Base-by-base conservation (phyloP, 495 filamentous ascomycete genomes). In the Stereocaulon alpinum region DNA sequence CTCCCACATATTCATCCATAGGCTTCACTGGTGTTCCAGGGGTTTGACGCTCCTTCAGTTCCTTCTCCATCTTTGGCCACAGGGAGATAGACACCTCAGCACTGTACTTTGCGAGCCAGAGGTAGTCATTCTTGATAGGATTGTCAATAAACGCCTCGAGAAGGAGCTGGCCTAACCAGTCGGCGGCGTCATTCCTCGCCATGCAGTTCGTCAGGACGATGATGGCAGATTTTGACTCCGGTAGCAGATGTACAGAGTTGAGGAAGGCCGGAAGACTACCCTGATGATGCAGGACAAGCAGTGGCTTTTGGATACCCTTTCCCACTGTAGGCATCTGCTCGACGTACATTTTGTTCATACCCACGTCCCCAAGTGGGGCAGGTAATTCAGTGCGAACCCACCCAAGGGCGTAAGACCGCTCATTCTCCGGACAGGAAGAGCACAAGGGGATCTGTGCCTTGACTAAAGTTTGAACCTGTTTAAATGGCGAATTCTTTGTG, bases 121-220 rank as follows among this genome's bases (percentile, higher is more conserved):
- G 20, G 18, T 52, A 62, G 40, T 58, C 55, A 22, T 53, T 51
- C 3, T 24, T 29, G 6, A 40, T 20, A 11, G 60, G 55, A 18
- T 27, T 41, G 55, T 58, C 47, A 1, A 62, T 43, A 12, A 58
- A 12, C 15, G 60, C 49, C 24, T 62, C 60, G 7, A 58, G 40
- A 14, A 62, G 32, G 10, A 51, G 43, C 44, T 62, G 60, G 43
- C 44, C 60, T 0, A 62, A 15, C 60, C 60, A 62, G 22, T 58
- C 60, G 24, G 60, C 55, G 1, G 54, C 24, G 18, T 62, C 55
- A 18, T 58, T 42, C 18, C 52, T 57, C 6, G 30, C 27, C 51
- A 56, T 43, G 3, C 60, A 50, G 11, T 64, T 64, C 6, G 37
- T 30, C 17, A 63, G 20, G 3, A 60, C 61, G 3, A 63, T 37